phyloP scores from a whole-genome alignment of 1,284 basidiomycete genomes.

The Pterulicium gracile region DNA sequence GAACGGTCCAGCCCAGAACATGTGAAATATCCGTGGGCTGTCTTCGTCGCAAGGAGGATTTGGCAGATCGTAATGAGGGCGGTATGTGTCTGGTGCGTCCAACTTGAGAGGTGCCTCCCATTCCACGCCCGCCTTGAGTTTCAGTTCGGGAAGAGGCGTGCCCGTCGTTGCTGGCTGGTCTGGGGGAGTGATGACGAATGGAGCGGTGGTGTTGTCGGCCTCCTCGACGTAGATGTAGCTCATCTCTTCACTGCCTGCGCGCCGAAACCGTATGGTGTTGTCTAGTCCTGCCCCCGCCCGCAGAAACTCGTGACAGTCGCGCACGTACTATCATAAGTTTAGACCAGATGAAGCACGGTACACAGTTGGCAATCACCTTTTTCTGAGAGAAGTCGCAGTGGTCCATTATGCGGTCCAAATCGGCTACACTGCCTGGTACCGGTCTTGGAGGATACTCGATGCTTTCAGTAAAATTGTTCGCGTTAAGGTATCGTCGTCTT shows the following conservation, averaged over 20 bases:
- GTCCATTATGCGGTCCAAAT: conserved; percentile 81
- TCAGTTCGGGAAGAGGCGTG: conserved; percentile 25
- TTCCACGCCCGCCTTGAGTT: conserved; percentile 26
- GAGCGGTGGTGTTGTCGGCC: conserved; percentile 17
- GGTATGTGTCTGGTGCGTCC: conserved; percentile 29
- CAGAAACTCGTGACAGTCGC: conserved; percentile 72
- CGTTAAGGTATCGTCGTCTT: conserved; percentile 65
- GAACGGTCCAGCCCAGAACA: conserved; percentile 81
- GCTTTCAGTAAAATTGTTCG: conserved; percentile 44
- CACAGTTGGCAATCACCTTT: conserved; percentile 41
- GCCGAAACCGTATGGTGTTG: conserved; percentile 47
- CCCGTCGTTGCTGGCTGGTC: conserved; percentile 10
- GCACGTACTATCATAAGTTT: conserved; percentile 44
- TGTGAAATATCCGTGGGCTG: conserved; percentile 69
- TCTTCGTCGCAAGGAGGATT: conserved; percentile 52
- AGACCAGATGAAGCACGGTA: conserved; percentile 3
- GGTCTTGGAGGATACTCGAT: conserved; percentile 79
- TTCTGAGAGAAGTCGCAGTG: conserved; percentile 78
- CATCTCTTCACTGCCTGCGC: conserved; percentile 52
- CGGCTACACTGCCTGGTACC: conserved; percentile 68
- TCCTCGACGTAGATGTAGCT: conserved; percentile 62
- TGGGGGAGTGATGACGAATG: conserved; percentile 11
- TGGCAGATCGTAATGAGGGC: conserved; percentile 44
- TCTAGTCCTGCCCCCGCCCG: conserved; percentile 65
- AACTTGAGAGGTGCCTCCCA: conserved; percentile 35